Percentiles rank a stretch among this genome's conserved stretches.
phyloP scores from a whole-genome alignment of 805 yeast genomes.

The Allodekkera sacchari region DNA sequence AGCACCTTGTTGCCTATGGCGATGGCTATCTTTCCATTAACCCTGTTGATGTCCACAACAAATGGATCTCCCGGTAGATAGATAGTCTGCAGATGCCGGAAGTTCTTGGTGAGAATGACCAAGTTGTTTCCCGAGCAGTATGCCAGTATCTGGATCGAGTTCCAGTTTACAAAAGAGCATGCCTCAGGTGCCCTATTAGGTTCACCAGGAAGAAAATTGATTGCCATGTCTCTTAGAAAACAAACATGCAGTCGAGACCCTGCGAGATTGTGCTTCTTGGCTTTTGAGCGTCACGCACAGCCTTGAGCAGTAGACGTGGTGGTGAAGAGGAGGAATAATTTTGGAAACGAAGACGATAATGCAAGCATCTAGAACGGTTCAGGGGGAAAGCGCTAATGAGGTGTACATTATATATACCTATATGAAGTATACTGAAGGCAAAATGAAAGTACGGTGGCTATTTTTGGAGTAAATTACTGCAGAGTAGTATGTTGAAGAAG shows the following conservation, averaged over 20 bases:
- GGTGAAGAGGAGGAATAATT: not conserved
- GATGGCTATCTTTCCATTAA: slow-evolving; percentile 56
- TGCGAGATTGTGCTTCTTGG: too few species aligned
- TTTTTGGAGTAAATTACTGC: too few species aligned
- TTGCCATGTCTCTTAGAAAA: slow-evolving; percentile 43
- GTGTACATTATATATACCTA: too few species aligned
- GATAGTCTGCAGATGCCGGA: slow-evolving; percentile 62
- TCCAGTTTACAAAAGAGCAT: slow-evolving; percentile 58
- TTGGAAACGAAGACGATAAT: too few species aligned
- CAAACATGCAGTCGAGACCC: too few species aligned
- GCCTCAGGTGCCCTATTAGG: slow-evolving; percentile 54
- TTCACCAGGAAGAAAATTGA: slow-evolving; percentile 79
- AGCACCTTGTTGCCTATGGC: slow-evolving; percentile 35
- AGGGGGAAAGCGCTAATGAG: too few species aligned
- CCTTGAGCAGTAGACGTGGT: too few species aligned
- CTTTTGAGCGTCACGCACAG: too few species aligned
- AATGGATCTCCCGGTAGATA: slow-evolving; percentile 59
- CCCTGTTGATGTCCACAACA: slow-evolving; percentile 54
- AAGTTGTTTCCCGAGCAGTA: slow-evolving; percentile 88
- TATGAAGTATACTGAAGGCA: too few species aligned
- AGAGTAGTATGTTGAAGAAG: too few species aligned
- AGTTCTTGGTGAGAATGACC: slow-evolving; percentile 49
- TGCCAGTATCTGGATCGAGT: slow-evolving; percentile 49
- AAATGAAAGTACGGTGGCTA: too few species aligned
- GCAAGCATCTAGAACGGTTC: too few species aligned